Evolutionary conservation across 192 early-diverging fungal genomes (phyloP), one percentile per base, ranked within the genome.

Genomic region (Podochytrium sp.): DNA sequence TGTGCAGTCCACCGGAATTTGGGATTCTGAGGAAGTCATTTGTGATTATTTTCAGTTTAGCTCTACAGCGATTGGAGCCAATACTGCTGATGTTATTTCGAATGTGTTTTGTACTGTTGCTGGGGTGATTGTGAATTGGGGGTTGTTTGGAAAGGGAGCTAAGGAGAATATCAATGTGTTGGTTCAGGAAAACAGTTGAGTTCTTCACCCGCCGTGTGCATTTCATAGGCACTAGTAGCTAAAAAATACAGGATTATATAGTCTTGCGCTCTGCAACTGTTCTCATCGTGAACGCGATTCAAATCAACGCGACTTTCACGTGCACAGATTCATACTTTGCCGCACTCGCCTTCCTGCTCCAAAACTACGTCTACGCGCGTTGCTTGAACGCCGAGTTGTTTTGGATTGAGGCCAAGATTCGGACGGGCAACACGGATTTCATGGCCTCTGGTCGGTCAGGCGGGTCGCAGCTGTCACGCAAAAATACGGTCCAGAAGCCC

Each of bases 371-470:
- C 10, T 60, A 60, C 33, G 35, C 58, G 23, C 25, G 58, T 12
- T 55, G 52, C 23, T 55, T 55, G 52, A 55, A 55, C 30, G 52
- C 52, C 30, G 52, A 55, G 52, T 55, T 55, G 25, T 55, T 55
- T 5, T 55, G 52, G 52, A 55, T 55, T 25, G 52, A 55, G 25
- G 52, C 52, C 7, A 55, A 55, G 52, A 55, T 6, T 55, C 23
- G 23, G 0, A n/a, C n/a, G n/a, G n/a, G n/a, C n/a, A n/a, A n/a
- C n/a, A n/a, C n/a, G n/a, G n/a, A n/a, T n/a, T n/a, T n/a, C n/a
- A n/a, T n/a, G n/a, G n/a, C n/a, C n/a, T n/a, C n/a, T n/a, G n/a
- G n/a, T n/a, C n/a, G n/a, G n/a, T n/a, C n/a, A n/a, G n/a, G n/a
- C n/a, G n/a, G n/a, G n/a, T n/a, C n/a, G n/a, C n/a, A n/a, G n/a